A percentile compares a stretch with the other conserved stretches of the same genome.
Conservation (phyloP, 2,329 filamentous ascomycete species). For the Thermoascus crustaceus region DNA sequence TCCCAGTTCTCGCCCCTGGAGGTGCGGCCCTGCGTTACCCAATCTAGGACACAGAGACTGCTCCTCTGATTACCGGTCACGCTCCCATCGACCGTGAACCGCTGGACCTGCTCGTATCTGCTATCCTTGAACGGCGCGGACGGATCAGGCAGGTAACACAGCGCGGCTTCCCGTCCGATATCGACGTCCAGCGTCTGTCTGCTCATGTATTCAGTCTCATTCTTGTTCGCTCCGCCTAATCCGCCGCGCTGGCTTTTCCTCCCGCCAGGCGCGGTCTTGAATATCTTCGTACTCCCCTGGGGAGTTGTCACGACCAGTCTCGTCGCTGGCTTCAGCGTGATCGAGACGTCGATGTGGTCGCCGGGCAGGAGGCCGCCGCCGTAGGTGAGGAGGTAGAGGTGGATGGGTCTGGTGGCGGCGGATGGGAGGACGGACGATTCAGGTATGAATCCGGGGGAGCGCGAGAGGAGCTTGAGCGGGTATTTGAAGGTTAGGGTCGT, state of each 20-base stretch:
- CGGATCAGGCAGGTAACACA: conserved; percentile 74
- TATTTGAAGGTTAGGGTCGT: conserved; percentile 80
- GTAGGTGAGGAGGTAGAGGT: conserved; percentile 88
- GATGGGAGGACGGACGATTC: conserved; percentile 30
- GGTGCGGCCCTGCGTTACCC: conserved; percentile 81
- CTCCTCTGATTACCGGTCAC: conserved; percentile 32
- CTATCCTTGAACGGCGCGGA: conserved; percentile 83
- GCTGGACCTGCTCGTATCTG: conserved; percentile 75
- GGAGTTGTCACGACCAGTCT: conserved; percentile 55
- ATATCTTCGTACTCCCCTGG: conserved; percentile 88
- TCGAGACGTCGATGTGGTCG: conserved; percentile 66
- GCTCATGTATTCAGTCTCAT: conserved; percentile 28
- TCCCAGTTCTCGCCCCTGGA: conserved; percentile 87
- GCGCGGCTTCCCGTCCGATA: conserved; percentile 41
- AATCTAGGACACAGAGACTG: conserved; percentile 76
- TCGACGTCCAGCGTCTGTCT: conserved; percentile 43
- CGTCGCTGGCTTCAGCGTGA: conserved; percentile 57
- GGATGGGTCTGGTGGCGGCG: conserved; percentile 48
- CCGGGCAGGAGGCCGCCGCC: conserved; percentile 87
- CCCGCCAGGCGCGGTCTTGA: conserved; percentile 56
- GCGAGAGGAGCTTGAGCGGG: conserved; percentile 85
- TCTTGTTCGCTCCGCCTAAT: background rate
- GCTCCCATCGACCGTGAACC: conserved; percentile 54
- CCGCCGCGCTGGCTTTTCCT: background rate
- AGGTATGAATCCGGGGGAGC: conserved; percentile 56